Percentiles rank a stretch among this genome's conserved stretches.
Evolutionary conservation across 169 alveolate genomes (phyloP).

Genomic region (Cryptosporidium sp.): DNA sequence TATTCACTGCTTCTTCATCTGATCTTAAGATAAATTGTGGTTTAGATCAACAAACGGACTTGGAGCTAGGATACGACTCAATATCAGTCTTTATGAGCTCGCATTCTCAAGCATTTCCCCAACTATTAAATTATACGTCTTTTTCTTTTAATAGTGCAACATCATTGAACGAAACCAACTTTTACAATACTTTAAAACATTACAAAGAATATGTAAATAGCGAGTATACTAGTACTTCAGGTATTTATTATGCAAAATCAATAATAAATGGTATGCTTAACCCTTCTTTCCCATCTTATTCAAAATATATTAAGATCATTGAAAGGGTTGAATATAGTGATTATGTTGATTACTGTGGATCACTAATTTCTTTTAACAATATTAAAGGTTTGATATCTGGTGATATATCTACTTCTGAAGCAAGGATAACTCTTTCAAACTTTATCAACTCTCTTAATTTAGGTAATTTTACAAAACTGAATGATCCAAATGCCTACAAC

Average conservation of each 20-base stretch:
- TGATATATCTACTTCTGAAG: background rate
- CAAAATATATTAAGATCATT: conserved; percentile 11
- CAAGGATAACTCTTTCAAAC: background rate
- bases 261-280: conserved; percentile 29
- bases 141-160: conserved; percentile 29
- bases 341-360: conserved; percentile 26
- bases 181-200: background rate
- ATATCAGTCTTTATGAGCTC: conserved; percentile 8
- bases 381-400: conserved; percentile 51
- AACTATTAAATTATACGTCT: conserved; percentile 26
- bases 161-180: conserved; percentile 5
- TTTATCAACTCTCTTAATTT: conserved; percentile 29
- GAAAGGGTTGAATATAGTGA: background rate
- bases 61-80: conserved; percentile 47
- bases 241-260: conserved; percentile 22
- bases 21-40: conserved; percentile 25
- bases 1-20: background rate
- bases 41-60: background rate
- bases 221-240: conserved; percentile 29
- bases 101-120: conserved; percentile 42
- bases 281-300: conserved; percentile 36
- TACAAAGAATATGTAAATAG: conserved; percentile 8
- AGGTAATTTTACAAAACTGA: conserved; percentile 14
- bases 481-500: conserved; percentile 27
- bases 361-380: conserved; percentile 16